Percentiles rank a stretch among this genome's conserved stretches.
Evolutionary conservation across 1,284 basidiomycete species (phyloP).

Genomic region (Pseudozyma flocculosa): DNA sequence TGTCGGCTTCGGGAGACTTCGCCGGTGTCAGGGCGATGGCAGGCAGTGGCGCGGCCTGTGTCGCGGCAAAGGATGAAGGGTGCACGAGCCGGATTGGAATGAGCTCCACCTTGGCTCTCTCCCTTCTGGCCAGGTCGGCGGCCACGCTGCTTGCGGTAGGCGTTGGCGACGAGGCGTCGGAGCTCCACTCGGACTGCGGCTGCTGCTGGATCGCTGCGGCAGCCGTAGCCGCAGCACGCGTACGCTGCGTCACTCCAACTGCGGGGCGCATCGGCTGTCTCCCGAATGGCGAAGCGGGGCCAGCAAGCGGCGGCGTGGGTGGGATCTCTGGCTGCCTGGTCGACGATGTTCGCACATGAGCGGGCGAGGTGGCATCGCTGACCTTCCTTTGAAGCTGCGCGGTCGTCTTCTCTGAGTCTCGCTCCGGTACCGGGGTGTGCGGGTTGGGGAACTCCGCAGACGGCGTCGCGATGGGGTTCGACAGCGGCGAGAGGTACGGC

Average conservation of each 20-base stretch:
- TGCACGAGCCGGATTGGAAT: slow-evolving; percentile 24
- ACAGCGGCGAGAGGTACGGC: slow-evolving; percentile 1
- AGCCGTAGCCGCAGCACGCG: too few relatives aligned
- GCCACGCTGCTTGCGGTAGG: slow-evolving; percentile 42
- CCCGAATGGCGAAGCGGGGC: neutral
- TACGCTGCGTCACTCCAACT: too few relatives aligned
- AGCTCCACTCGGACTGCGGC: slow-evolving; percentile 20
- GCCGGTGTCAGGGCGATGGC: neutral
- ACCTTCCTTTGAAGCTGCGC: slow-evolving; percentile 18
- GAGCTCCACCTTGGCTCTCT: slow-evolving; percentile 15
- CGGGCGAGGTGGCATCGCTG: neutral
- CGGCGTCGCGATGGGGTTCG: neutral
- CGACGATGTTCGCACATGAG: neutral
- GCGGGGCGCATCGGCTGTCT: neutral
- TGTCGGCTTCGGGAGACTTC: too few relatives aligned
- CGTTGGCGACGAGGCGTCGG: slow-evolving; percentile 29
- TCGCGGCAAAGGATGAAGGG: slow-evolving; percentile 10
- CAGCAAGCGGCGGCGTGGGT: slow-evolving; percentile 16
- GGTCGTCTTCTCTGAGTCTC: slow-evolving; percentile 23
- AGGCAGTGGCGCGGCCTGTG: neutral
- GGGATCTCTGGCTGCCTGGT: slow-evolving; percentile 9
- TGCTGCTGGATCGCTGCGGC: too few relatives aligned
- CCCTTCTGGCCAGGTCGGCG: slow-evolving; percentile 16
- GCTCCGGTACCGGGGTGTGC: neutral
- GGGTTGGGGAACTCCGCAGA: slow-evolving; percentile 16